Conservation (phyloP, 2,329 filamentous ascomycete genomes). For the Fusarium beomiforme region DNA sequence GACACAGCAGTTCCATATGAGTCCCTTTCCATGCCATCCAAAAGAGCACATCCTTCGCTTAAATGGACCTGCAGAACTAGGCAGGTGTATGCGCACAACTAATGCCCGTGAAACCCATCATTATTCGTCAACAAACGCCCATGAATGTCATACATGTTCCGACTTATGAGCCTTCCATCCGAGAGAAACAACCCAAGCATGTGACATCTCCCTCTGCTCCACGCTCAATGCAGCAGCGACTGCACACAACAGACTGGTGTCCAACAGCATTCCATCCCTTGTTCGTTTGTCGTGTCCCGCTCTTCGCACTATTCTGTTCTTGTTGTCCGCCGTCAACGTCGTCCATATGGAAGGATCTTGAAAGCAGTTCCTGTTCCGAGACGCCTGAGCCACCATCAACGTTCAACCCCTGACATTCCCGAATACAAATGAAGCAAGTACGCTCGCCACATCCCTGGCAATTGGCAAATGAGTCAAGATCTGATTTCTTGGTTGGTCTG, state of each 20-base stretch:
- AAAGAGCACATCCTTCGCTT: background rate
- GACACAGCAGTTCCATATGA: constrained; percentile 9
- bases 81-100: background rate
- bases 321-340: constrained; percentile 53
- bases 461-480: constrained; percentile 72
- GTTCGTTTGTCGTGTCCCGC: constrained; percentile 20
- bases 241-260: constrained; percentile 69
- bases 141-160: background rate
- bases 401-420: constrained; percentile 66
- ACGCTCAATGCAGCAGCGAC: constrained; percentile 73
- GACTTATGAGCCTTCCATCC: constrained; percentile 50
- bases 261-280: constrained; percentile 54
- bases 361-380: constrained; percentile 51
- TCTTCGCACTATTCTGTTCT: constrained; percentile 11
- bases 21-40: constrained; percentile 3
- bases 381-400: constrained; percentile 36
- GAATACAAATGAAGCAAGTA: constrained; percentile 75
- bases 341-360: constrained; percentile 61
- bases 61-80: background rate
- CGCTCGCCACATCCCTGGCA: constrained; percentile 70
- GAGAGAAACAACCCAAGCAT: constrained; percentile 70
- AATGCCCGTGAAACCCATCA: constrained; percentile 23
- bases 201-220: constrained; percentile 72
- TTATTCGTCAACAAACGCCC: constrained; percentile 29
- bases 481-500: constrained; percentile 70